Base-by-base conservation (phyloP, 495 filamentous ascomycete genomes). In the Aspergillus affinis region DNA sequence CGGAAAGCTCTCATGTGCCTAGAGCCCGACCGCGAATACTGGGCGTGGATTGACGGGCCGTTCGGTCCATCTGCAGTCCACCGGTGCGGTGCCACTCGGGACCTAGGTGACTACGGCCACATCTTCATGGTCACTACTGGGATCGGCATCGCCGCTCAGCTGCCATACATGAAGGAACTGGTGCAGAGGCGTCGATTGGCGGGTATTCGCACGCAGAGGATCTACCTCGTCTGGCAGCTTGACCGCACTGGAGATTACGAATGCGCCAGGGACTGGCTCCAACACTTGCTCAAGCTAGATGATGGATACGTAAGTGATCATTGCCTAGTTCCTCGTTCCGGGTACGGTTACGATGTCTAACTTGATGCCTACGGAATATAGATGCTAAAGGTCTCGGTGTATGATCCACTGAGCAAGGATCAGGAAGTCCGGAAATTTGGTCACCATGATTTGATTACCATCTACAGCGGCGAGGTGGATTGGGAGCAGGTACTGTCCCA, bases 141-240 rank as follows among this genome's bases (percentile, higher is more conserved):
- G 19, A 76, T 76, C 52, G 71, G 74, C 0, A 76, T 78, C 20
- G 69, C 68, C 12, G 66, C 65, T 52, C 65, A 76, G 32, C 59
- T 78, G 1, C 71, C 68, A n/a, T 73, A 75, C 59, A 71, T 76
- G 27, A 73, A 74, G 48, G 66, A 71, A 26, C 53, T 78, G 15
- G 54, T 78, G 3, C 64, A 70, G 32, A 60, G 71, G 50, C 61
- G 71, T 62, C 57, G 69, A 21, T 61, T 59, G 19, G 67, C 64
- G 30, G 17, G 65, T 26, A 64, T 75, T 49, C 45, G 56, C 23
- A 77, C 69, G 19, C 65, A 66, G 27, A 63, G 56, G 12, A 73
- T 77, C 30, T 61, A 57, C 0, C 64, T 77, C 48, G 48, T 71
- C 36, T 77, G 63, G 71, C 57, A 75, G 51, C 50, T 75, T 17